Conservation (phyloP, 768 basidiomycete genomes). For the Pilatotrama ljubarskyi region DNA sequence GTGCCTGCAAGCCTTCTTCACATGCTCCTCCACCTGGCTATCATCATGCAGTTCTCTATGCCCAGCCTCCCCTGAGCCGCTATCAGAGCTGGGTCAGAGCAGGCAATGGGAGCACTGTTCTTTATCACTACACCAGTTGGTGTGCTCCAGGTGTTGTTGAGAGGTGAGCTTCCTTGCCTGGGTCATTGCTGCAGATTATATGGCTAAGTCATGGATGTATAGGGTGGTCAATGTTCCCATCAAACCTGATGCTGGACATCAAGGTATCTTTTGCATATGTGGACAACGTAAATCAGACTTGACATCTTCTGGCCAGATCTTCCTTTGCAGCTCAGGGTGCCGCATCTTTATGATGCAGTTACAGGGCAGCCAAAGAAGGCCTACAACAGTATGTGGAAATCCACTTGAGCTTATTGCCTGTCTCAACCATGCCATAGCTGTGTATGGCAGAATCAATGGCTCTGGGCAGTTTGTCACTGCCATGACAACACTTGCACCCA, state of each 20-base stretch:
- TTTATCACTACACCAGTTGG: constrained; percentile 56
- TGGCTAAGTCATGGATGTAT: not conserved
- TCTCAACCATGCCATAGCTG: constrained; percentile 34
- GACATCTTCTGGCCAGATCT: constrained; percentile 38
- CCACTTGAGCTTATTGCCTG: not conserved
- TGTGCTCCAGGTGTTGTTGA: constrained; percentile 48
- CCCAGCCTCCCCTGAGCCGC: constrained; percentile 41
- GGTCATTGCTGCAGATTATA: not conserved
- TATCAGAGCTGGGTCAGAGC: constrained; percentile 46
- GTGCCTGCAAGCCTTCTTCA: not conserved
- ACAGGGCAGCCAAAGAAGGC: not conserved
- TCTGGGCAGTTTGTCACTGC: constrained; percentile 61
- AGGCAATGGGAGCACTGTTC: constrained; percentile 36
- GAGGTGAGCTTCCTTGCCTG: constrained; percentile 45
- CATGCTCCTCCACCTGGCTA: constrained; percentile 46
- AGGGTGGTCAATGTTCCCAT: constrained; percentile 61
- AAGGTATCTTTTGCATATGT: constrained; percentile 37
- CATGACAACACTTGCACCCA: constrained; percentile 55
- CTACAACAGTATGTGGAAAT: not conserved
- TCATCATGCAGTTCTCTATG: constrained; percentile 43
- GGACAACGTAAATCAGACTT: not conserved
- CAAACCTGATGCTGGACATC: constrained; percentile 48
- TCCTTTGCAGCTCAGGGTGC: constrained; percentile 35
- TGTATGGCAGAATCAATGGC: constrained; percentile 58
- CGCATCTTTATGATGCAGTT: not conserved